Evolutionary conservation across 441 rosid genomes (phyloP).

Genomic region (Adansonia rubrostipa): DNA sequence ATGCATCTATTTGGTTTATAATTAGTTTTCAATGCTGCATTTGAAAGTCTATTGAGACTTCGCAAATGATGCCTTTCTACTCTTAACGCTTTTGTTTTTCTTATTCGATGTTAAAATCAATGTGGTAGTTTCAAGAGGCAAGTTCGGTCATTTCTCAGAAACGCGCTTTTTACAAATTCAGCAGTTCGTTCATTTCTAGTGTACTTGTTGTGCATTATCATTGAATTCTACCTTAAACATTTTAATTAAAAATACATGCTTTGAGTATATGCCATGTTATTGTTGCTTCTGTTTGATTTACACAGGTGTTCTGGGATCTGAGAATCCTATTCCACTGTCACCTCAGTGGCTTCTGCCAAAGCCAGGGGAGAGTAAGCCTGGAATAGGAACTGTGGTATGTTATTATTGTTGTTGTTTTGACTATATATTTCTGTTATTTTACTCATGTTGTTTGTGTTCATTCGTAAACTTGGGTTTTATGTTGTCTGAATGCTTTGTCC

Average conservation of each 20-base stretch:
- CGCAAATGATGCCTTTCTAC: not conserved
- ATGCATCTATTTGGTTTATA: not conserved
- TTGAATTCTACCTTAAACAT: not conserved
- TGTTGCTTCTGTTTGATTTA: constrained; percentile 32
- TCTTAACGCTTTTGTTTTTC: not conserved
- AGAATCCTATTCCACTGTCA: constrained; percentile 84
- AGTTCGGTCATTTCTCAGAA: not conserved
- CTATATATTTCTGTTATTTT: not conserved
- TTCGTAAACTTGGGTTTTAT: not conserved
- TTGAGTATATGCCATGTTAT: constrained; percentile 4
- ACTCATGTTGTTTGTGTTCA: not conserved
- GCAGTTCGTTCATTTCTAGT: not conserved
- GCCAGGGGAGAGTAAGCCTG: constrained; percentile 78
- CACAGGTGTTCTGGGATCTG: constrained; percentile 84
- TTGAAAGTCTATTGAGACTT: not conserved
- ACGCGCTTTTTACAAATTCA: not conserved
- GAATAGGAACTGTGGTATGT: constrained; percentile 78
- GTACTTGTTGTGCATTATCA: not conserved
- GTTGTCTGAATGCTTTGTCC: not conserved
- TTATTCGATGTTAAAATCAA: not conserved
- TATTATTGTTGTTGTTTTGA: not conserved
- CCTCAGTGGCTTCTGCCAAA: constrained; percentile 99
- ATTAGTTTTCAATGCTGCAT: not conserved
- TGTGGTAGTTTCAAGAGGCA: not conserved
- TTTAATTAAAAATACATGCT: not conserved